Evolutionary conservation across 2,329 filamentous ascomycete genomes (phyloP).

Genomic region (Aspergillus pseudoglaucus): DNA sequence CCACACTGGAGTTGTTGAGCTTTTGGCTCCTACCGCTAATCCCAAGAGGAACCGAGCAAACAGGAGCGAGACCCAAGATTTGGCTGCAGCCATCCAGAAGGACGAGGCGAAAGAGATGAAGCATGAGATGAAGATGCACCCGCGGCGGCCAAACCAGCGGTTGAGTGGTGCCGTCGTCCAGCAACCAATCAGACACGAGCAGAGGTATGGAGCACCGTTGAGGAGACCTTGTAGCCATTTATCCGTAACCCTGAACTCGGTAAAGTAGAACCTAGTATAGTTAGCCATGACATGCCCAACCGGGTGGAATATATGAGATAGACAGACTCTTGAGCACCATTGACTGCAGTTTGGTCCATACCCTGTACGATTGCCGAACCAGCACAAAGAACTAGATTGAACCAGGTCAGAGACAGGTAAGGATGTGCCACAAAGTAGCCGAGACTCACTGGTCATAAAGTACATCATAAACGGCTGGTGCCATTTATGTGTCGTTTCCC

Average conservation of each 20-base stretch:
- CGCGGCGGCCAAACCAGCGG: constrained; percentile 39
- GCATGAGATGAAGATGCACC: constrained; percentile 39
- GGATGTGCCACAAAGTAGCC: neutral
- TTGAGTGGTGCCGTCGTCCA: constrained; percentile 46
- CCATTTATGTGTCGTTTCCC: constrained; percentile 47
- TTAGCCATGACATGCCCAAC: neutral
- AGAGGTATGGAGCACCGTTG: constrained; percentile 41
- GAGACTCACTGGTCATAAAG: constrained; percentile 35
- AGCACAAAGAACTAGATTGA: constrained; percentile 1
- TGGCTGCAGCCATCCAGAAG: constrained; percentile 37
- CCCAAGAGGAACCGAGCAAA: constrained; percentile 38
- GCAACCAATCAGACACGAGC: constrained; percentile 40
- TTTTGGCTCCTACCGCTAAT: constrained; percentile 38
- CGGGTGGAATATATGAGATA: too few relatives aligned
- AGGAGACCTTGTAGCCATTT: constrained; percentile 29
- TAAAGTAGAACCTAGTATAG: constrained; percentile 17
- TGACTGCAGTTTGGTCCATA: constrained; percentile 47
- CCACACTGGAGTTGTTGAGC: constrained; percentile 39
- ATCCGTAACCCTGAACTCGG: constrained; percentile 10
- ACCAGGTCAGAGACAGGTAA: neutral
- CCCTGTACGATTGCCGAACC: constrained; percentile 47
- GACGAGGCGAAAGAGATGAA: constrained; percentile 37
- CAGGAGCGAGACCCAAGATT: constrained; percentile 39
- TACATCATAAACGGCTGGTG: constrained; percentile 45
- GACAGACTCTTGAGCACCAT: constrained; percentile 33